Conservation (phyloP, 1,139 yeast species). For the Sugiyamaella sp. region DNA sequence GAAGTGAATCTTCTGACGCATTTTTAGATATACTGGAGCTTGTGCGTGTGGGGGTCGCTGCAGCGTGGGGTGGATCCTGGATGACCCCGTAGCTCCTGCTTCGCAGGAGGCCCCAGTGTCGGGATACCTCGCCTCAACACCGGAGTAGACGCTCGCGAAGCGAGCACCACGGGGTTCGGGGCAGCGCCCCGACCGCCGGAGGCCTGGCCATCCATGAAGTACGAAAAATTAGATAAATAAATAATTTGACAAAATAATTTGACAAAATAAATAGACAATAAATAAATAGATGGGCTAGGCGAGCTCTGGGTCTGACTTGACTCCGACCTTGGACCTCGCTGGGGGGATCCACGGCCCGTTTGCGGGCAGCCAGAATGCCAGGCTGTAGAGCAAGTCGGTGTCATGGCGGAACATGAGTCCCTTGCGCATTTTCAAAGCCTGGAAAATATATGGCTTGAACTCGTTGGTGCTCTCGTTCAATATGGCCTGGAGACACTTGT, state of each 20-base stretch:
- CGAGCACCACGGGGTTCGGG: no score
- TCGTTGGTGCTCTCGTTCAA: neutral
- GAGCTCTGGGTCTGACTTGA: neutral
- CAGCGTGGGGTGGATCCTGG: no score
- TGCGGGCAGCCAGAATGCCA: constrained; percentile 11
- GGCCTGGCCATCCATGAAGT: no score
- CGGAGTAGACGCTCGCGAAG: no score
- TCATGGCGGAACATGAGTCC: constrained; percentile 7
- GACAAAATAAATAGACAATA: neutral
- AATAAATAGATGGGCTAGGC: neutral
- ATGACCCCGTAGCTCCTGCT: no score
- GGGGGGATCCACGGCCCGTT: neutral
- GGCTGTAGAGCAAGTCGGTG: neutral
- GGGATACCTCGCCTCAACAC: no score
- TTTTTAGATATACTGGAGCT: no score
- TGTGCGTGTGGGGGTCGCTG: no score
- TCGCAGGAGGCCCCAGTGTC: no score
- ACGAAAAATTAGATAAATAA: neutral
- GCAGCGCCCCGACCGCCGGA: no score
- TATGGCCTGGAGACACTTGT: constrained; percentile 12
- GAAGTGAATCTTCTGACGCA: no score
- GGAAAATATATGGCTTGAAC: constrained; percentile 8
- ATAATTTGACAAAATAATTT: neutral
- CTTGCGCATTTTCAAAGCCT: constrained; percentile 12
- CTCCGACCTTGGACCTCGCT: neutral